Base-by-base conservation (phyloP, 2,329 filamentous ascomycete genomes). In the Cladosporium cucumerinum region DNA sequence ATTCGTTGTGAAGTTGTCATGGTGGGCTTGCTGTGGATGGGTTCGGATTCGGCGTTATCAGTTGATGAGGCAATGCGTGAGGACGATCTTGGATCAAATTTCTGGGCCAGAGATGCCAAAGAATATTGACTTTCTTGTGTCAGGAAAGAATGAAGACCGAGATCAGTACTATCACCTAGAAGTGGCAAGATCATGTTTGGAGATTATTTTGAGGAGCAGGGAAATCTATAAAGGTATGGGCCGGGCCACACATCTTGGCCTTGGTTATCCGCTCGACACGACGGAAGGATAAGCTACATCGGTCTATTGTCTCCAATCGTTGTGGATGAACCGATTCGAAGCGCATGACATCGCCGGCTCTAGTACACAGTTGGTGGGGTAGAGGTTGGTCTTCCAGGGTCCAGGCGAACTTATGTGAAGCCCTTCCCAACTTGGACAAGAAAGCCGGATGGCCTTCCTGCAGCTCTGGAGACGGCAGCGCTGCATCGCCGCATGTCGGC, bases 1-100 rank as follows among this genome's bases (percentile, higher is more conserved):
- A 87, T 82, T 2, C 60, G 49, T 49, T 55, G 60, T 46, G 60
- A 62, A 18, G 48, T 55, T 43, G 60, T 32, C 60, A 62, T 62
- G 32, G 3, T 55, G 60, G 59, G 48, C 23, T 54, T 39, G 30
- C 23, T 61, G n/a, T 51, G 26, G 11, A 14, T 36, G n/a, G 28
- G 12, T 25, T n/a, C 55, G 8, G 55, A 30, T 25, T n/a, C 36
- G 36, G 14, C 16, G 36, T 43, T 54, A 14, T 18, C 25, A n/a
- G 55, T 28, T 5, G 23, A 28, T 26, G 30, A 28, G 7, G 55
- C 34, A 30, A 23, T 28, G 12, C 12, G 21, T 18, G 55, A 58
- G 14, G 32, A n/a, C n/a, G 23, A 46, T 58, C 55, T 46, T 16
- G 25, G 34, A 39, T 58, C 55, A 4, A 58, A 5, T 46, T 26